Conservation (phyloP, 257 asterid genomes). For the Thymus quinquecostatus region DNA sequence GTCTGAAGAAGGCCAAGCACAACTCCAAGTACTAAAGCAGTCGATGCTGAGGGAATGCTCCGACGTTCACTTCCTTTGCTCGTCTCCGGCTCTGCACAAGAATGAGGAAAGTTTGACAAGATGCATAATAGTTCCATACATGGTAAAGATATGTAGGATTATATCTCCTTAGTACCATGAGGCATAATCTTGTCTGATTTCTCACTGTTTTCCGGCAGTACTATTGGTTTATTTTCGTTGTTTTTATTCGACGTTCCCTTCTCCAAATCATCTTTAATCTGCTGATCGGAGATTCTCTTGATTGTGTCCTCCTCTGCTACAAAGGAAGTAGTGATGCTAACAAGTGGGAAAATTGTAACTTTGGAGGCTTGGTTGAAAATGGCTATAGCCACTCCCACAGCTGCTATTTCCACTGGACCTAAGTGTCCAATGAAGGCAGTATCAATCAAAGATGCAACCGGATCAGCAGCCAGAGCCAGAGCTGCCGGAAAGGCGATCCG, state of each 20-base stretch:
- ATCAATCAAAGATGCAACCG: slow-evolving; percentile 88
- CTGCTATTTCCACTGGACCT: slow-evolving; percentile 82
- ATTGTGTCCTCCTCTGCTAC: slow-evolving; percentile 87
- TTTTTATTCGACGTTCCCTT: slow-evolving; percentile 20
- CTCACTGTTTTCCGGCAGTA: background rate
- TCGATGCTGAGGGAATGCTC: slow-evolving; percentile 80
- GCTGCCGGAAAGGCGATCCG: slow-evolving; percentile 88
- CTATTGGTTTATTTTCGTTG: background rate
- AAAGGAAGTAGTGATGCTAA: slow-evolving; percentile 86
- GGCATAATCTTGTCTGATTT: background rate
- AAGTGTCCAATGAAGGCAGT: slow-evolving; percentile 82
- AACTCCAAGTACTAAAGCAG: slow-evolving; percentile 70
- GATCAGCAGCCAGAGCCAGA: slow-evolving; percentile 93
- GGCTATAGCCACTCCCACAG: slow-evolving; percentile 88
- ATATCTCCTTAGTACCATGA: background rate
- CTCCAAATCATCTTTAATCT: slow-evolving; percentile 30
- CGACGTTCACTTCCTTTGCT: slow-evolving; percentile 36
- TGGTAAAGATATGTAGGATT: background rate
- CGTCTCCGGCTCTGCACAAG: background rate
- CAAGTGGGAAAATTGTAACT: slow-evolving; percentile 86
- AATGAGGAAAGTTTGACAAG: too few species aligned
- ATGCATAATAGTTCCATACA: too few species aligned
- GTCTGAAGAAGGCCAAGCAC: slow-evolving; percentile 83
- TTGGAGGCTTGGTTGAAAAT: slow-evolving; percentile 84
- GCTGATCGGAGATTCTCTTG: too few species aligned